phyloP scores from a whole-genome alignment of 768 basidiomycete species.

The Rhizopogon vulgaris region DNA sequence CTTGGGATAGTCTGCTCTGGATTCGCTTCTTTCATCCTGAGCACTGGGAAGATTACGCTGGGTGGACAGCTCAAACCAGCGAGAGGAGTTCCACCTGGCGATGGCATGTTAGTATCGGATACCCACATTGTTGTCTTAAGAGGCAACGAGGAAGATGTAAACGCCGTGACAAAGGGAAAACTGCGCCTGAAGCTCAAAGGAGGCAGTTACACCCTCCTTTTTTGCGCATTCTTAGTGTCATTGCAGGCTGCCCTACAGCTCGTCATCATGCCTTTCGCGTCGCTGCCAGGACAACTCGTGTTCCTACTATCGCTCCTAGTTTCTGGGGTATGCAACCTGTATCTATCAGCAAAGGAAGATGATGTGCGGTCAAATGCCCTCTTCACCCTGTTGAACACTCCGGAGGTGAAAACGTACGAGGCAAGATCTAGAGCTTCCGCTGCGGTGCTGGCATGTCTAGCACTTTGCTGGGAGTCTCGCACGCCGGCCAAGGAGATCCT shows the following conservation, averaged over 20 bases:
- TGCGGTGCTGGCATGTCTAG: background rate
- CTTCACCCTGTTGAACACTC: background rate
- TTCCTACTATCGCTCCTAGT: slow-evolving; percentile 25
- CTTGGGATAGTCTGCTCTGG: slow-evolving; percentile 25
- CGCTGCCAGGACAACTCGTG: slow-evolving; percentile 28
- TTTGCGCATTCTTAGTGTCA: background rate
- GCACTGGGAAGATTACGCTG: slow-evolving; percentile 18
- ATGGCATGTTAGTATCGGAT: slow-evolving; percentile 20
- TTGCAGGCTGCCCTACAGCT: slow-evolving; percentile 25
- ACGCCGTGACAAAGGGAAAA: slow-evolving; percentile 21
- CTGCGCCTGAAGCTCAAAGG: slow-evolving; percentile 19
- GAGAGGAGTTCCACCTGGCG: slow-evolving; percentile 18
- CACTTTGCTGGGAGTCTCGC: background rate
- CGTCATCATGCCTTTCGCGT: slow-evolving; percentile 25
- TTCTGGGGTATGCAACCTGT: slow-evolving; percentile 27
- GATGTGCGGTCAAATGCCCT: background rate
- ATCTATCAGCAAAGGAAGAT: slow-evolving; percentile 11
- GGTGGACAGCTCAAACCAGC: slow-evolving; percentile 17
- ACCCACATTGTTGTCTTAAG: slow-evolving; percentile 18
- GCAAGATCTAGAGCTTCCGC: background rate
- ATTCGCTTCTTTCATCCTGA: slow-evolving; percentile 18
- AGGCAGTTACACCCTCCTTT: background rate
- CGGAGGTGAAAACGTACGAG: background rate
- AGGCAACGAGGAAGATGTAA: slow-evolving; percentile 23
- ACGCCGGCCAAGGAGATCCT: background rate